Base-by-base conservation (phyloP, 257 asterid genomes). In the Solanum clarkiae region DNA sequence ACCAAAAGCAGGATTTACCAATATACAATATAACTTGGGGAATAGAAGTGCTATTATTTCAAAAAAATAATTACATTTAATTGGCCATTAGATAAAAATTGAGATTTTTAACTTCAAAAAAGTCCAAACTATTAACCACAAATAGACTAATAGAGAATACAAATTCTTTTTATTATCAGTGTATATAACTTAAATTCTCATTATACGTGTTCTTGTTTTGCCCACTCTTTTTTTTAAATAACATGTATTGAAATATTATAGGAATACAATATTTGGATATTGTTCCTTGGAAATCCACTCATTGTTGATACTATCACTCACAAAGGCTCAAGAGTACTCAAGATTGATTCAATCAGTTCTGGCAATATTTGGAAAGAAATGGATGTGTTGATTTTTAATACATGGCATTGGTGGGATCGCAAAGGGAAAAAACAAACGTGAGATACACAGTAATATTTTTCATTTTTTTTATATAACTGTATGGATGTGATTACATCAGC, bases 381-480 rank as follows among this genome's bases (percentile, higher is more conserved):
- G 53, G 85, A 90, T 60, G 66, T 88, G 7, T 82, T 91, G 85
- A 79, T 91, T 63, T 91, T 91, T 80, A 86, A 88, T 70, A 80
- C 94, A 6, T 90, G 91, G 92, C 94, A 91, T 53, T 91, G 92
- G 97, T 93, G 97, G 97, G 88, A 89, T 83, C 92, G 91, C 84
- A 24, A 40, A 1, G 95, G 93, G 29, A 85, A 87, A 26, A 93
- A 93, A 88, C 97, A 93, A 85, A 93, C 93, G 95, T 93, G 45
- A 29, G 74, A 54, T 62, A 29, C 5, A 57, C 53, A 40, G 4
- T n/a, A 13, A 4, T 12, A 83, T 40, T 26, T 6, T 83, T 45
- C 60, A 8, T 74, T 45, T 18, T 75, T 14, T 47, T 5, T 1
- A 9, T 14, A 8, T 49, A 77, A 36, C 1, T 36, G 1, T 36